phyloP scores from a whole-genome alignment of 2,329 filamentous ascomycete genomes.

The Fusarium sp. region DNA sequence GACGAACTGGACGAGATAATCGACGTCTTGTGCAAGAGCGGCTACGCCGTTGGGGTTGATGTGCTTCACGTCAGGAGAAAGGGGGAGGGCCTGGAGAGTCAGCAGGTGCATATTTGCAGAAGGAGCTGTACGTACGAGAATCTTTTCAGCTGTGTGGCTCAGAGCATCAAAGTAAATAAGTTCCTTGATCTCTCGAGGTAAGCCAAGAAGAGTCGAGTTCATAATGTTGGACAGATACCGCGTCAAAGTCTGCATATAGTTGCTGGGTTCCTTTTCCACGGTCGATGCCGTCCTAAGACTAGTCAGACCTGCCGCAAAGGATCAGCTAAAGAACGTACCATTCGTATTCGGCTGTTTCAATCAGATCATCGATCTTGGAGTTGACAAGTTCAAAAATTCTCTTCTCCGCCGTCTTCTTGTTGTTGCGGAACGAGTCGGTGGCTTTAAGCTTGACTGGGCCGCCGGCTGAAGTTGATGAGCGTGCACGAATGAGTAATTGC shows the following conservation, averaged over 20 bases:
- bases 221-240: constrained; percentile 95
- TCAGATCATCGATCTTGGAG: constrained; percentile 96
- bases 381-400: constrained; percentile 98
- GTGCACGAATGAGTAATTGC: constrained; percentile 82
- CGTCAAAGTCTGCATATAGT: constrained; percentile 95
- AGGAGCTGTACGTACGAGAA: constrained; percentile 65
- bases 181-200: constrained; percentile 97
- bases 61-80: constrained; percentile 80
- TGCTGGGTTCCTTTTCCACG: constrained; percentile 77
- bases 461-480: constrained; percentile 82
- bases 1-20: constrained; percentile 87
- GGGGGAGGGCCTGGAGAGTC: constrained; percentile 70
- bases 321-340: constrained; percentile 63
- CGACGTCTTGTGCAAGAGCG: constrained; percentile 82
- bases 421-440: constrained; percentile 84
- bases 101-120: neutral
- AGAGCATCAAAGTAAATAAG: constrained; percentile 98
- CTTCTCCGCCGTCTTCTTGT: constrained; percentile 96
- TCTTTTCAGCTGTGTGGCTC: constrained; percentile 87
- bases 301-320: constrained; percentile 22
- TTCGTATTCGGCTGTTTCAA: constrained; percentile 97
- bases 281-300: constrained; percentile 59
- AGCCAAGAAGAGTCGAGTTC: constrained; percentile 88
- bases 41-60: constrained; percentile 89
- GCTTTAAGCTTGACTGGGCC: constrained; percentile 83